Conservation (phyloP, 1,284 basidiomycete species). For the Ganoderma multipileum region DNA sequence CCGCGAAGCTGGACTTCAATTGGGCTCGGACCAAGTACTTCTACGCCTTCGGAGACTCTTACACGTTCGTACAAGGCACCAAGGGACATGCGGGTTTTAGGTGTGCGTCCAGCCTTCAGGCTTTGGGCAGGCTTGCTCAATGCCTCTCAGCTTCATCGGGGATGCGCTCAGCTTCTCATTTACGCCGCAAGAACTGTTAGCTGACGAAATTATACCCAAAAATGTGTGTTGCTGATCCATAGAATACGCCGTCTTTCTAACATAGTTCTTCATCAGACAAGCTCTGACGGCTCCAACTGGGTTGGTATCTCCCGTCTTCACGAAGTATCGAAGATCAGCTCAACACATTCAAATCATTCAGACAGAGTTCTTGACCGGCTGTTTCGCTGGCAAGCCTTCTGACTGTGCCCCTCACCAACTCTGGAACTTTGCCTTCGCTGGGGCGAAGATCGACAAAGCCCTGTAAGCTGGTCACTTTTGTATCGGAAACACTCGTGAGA, state of each 20-base stretch:
- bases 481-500: no score
- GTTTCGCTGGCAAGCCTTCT: constrained; percentile 52
- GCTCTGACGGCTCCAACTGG: constrained; percentile 62
- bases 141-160: constrained; percentile 53
- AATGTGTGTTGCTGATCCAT: constrained; percentile 44
- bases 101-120: constrained; percentile 33
- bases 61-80: constrained; percentile 61
- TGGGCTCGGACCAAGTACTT: constrained; percentile 51
- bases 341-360: constrained; percentile 25
- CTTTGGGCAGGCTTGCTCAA: not conserved
- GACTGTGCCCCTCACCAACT: constrained; percentile 53
- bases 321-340: not conserved
- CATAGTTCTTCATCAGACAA: constrained; percentile 46
- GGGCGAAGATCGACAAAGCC: constrained; percentile 55
- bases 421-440: constrained; percentile 66
- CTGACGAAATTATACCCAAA: constrained; percentile 52
- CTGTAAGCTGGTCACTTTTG: constrained; percentile 41
- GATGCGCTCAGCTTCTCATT: constrained; percentile 52
- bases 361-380: constrained; percentile 61
- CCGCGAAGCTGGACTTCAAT: constrained; percentile 35
- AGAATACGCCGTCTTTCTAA: not conserved
- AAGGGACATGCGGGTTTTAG: constrained; percentile 56
- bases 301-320: constrained; percentile 35
- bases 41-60: constrained; percentile 62
- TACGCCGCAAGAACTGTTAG: constrained; percentile 49